A percentile compares a stretch with the other conserved stretches of the same genome.
phyloP scores from a whole-genome alignment of 2,329 filamentous ascomycete species.

The Fonsecaea pugnacius region DNA sequence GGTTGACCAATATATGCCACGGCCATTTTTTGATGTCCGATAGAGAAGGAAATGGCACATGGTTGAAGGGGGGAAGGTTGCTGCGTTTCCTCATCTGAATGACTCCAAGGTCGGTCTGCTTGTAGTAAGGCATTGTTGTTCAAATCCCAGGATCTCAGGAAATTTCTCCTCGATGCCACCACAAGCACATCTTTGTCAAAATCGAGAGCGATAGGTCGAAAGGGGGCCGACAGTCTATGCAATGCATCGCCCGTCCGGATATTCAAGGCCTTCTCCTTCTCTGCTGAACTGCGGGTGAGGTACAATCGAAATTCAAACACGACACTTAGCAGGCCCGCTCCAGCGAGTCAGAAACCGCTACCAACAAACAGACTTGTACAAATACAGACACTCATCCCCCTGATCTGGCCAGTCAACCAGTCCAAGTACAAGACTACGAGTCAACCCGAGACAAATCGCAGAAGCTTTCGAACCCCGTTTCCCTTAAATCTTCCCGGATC shows the following conservation, averaged over 20 bases:
- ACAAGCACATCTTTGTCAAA: not conserved
- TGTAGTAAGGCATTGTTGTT: conserved; percentile 24
- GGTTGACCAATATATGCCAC: conserved; percentile 1
- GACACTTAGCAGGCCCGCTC: not conserved
- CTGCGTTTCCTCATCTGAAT: conserved; percentile 5
- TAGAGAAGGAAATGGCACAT: conserved; percentile 2
- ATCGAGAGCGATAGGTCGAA: not conserved
- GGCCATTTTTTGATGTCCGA: conserved; percentile 1
- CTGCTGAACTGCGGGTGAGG: too few relatives aligned
- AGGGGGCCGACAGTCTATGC: conserved; percentile 7
- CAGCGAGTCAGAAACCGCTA: too few relatives aligned
- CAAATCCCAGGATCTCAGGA: conserved; percentile 17
- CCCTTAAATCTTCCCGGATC: not conserved
- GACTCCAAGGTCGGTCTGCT: conserved; percentile 34
- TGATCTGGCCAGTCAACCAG: too few relatives aligned
- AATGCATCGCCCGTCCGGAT: conserved; percentile 20
- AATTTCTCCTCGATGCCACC: conserved; percentile 13
- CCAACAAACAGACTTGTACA: too few relatives aligned
- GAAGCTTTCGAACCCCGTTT: not conserved
- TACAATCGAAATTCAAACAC: not conserved
- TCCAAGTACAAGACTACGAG: not conserved
- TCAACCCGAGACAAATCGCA: not conserved
- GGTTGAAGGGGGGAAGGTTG: conserved; percentile 4
- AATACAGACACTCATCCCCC: too few relatives aligned
- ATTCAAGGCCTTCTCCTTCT: conserved; percentile 22